Percentiles rank a stretch among this genome's conserved stretches.
Conservation (phyloP, 768 basidiomycete genomes). For the Boletus patriciae region DNA sequence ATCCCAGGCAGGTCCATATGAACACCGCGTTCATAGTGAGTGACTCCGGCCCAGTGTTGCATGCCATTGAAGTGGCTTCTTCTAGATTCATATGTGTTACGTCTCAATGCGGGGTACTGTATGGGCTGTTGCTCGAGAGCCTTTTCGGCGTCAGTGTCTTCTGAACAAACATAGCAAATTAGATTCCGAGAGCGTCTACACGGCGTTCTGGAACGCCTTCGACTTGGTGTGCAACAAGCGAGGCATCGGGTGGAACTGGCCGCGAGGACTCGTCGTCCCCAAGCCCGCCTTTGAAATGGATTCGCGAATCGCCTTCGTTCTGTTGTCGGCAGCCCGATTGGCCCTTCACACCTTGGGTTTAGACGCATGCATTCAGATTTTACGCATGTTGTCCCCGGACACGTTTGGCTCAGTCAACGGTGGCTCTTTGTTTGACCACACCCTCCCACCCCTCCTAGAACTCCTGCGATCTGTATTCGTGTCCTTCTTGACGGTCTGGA, state of each 20-base stretch:
- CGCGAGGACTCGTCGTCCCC: too few relatives aligned
- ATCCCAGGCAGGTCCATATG: too few relatives aligned
- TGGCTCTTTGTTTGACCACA: too few relatives aligned
- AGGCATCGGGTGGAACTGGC: too few relatives aligned
- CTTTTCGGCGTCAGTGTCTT: conserved; percentile 10
- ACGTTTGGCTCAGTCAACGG: conserved; percentile 36
- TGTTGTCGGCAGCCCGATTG: conserved; percentile 7
- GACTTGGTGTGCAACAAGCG: too few relatives aligned
- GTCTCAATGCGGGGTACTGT: conserved; percentile 11
- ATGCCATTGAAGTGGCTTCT: not conserved
- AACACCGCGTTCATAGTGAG: too few relatives aligned
- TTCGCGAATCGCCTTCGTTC: conserved; percentile 18
- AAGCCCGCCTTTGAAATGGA: too few relatives aligned
- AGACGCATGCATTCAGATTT: conserved; percentile 14
- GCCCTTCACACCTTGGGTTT: conserved; percentile 6
- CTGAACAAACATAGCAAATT: not conserved
- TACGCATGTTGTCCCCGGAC: conserved; percentile 36
- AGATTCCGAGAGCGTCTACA: conserved; percentile 1
- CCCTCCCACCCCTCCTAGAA: too few relatives aligned
- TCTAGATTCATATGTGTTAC: conserved; percentile 16
- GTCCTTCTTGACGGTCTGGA: too few relatives aligned
- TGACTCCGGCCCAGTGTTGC: not conserved
- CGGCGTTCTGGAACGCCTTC: too few relatives aligned
- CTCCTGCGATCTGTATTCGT: too few relatives aligned
- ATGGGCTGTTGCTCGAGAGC: too few relatives aligned